Conservation (phyloP, 192 early-diverging fungal species). For the Pilaira anomala region DNA sequence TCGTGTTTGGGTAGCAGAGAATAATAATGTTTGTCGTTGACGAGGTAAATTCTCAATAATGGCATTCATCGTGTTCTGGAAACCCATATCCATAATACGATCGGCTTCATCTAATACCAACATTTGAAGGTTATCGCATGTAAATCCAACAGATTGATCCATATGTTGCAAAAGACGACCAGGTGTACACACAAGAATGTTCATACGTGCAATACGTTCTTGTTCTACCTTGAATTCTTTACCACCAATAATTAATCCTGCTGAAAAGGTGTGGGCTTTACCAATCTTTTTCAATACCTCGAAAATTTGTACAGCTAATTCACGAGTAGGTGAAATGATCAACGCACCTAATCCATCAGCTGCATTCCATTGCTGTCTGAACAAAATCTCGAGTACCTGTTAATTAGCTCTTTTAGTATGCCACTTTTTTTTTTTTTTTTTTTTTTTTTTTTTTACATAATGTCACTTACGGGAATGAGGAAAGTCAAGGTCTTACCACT, state of each 20-base stretch:
- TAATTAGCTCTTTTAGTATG: not conserved
- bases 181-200: conserved; percentile 79
- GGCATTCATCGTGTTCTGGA: conserved; percentile 77
- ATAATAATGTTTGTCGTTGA: conserved; percentile 88
- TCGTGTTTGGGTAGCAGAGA: conserved; percentile 97
- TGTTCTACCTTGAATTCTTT: conserved; percentile 85
- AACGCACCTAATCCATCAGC: conserved; percentile 78
- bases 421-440: not conserved
- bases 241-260: conserved; percentile 92
- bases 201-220: conserved; percentile 70
- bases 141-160: conserved; percentile 90
- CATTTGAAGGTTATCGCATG: conserved; percentile 72
- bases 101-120: conserved; percentile 86
- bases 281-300: conserved; percentile 77
- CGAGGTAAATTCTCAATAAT: conserved; percentile 81
- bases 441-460: not conserved
- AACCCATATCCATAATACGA: conserved; percentile 85
- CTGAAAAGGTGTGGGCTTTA: conserved; percentile 74
- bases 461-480: conserved; percentile 68
- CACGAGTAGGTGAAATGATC: conserved; percentile 81
- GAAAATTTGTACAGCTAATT: conserved; percentile 92
- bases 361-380: conserved; percentile 79
- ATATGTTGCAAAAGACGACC: conserved; percentile 85
- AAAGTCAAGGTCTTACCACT: conserved; percentile 84
- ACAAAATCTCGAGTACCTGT: conserved; percentile 80